A percentile compares a stretch with the other conserved stretches of the same genome.
Conservation (phyloP, 2,329 filamentous ascomycete genomes). For the Akanthomyces lecanii region DNA sequence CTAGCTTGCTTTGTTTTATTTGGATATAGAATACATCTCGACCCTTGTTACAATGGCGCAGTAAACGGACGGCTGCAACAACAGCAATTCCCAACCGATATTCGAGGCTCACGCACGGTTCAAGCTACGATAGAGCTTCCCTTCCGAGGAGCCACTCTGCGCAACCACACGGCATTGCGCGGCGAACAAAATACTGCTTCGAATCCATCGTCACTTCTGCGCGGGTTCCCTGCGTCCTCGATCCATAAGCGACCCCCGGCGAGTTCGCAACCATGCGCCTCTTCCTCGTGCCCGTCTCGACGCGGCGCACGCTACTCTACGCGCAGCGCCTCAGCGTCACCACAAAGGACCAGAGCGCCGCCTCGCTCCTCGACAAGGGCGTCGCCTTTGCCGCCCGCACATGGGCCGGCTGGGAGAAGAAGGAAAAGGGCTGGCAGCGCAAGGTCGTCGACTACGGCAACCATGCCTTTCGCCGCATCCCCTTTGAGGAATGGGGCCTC, state of each 20-base stretch:
- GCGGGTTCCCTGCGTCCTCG: not conserved
- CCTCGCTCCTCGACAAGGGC: constrained; percentile 62
- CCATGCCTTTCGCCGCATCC: constrained; percentile 76
- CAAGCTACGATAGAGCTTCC: not conserved
- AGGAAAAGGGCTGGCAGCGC: constrained; percentile 82
- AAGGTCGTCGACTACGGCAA: constrained; percentile 84
- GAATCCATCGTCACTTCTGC: not conserved
- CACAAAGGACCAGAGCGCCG: constrained; percentile 41
- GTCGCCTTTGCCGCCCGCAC: constrained; percentile 67
- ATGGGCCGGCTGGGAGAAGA: constrained; percentile 86
- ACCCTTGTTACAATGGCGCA: not conserved
- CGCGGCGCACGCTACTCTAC: constrained; percentile 85
- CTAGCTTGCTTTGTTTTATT: not conserved
- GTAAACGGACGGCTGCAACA: not conserved
- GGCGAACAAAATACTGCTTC: not conserved
- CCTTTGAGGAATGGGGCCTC: constrained; percentile 95
- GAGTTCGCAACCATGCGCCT: constrained; percentile 65
- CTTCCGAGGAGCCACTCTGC: not conserved
- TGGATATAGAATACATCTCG: not conserved
- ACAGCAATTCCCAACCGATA: too few species aligned
- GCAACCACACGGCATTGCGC: not conserved
- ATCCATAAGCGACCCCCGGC: not conserved
- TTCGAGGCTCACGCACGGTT: too few species aligned
- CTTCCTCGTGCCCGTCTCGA: constrained; percentile 90
- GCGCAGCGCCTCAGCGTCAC: constrained; percentile 69